A percentile compares a stretch with the other conserved stretches of the same genome.
Evolutionary conservation across 129 eudicot genomes (phyloP).

Genomic region (Artemisia annua): DNA sequence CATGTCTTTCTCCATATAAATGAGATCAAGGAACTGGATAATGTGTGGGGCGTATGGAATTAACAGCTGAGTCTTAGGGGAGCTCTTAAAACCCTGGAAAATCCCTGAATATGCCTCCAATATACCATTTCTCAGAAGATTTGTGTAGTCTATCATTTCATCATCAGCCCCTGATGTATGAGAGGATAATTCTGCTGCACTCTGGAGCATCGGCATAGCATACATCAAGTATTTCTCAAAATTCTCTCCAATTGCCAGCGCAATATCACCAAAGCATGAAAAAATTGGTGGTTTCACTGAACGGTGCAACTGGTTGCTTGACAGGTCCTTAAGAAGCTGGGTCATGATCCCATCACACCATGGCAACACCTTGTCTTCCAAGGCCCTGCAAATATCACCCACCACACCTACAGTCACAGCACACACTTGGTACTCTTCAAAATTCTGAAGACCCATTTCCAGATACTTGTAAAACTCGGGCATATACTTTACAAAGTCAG

Average conservation of each 20-base stretch:
- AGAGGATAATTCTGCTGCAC: conserved; percentile 88
- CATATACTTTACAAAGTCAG: conserved; percentile 81
- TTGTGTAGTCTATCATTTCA: conserved; percentile 86
- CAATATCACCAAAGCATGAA: conserved; percentile 91
- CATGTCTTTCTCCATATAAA: conserved; percentile 95
- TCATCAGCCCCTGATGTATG: conserved; percentile 83
- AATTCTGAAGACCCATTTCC: conserved; percentile 95
- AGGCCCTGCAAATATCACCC: conserved; percentile 85
- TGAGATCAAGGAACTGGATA: conserved; percentile 81
- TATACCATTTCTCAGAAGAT: conserved; percentile 84
- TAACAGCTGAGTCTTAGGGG: conserved; percentile 77
- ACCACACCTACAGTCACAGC: conserved; percentile 97
- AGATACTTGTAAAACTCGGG: conserved; percentile 76
- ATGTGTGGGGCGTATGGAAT: conserved; percentile 82
- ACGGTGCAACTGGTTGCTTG: conserved; percentile 82
- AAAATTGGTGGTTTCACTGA: conserved; percentile 94
- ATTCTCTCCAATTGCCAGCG: conserved; percentile 92
- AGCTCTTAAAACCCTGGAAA: conserved; percentile 91
- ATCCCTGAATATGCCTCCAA: conserved; percentile 96
- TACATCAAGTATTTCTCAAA: conserved; percentile 90
- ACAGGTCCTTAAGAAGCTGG: conserved; percentile 79
- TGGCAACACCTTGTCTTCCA: conserved; percentile 87
- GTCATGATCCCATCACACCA: conserved; percentile 97
- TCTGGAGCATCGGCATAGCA: conserved; percentile 98
- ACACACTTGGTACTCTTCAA: conserved; percentile 95